Percentiles rank a stretch among this genome's conserved stretches.
phyloP scores from a whole-genome alignment of 805 yeast species.

The Zygotorulaspora sp. region DNA sequence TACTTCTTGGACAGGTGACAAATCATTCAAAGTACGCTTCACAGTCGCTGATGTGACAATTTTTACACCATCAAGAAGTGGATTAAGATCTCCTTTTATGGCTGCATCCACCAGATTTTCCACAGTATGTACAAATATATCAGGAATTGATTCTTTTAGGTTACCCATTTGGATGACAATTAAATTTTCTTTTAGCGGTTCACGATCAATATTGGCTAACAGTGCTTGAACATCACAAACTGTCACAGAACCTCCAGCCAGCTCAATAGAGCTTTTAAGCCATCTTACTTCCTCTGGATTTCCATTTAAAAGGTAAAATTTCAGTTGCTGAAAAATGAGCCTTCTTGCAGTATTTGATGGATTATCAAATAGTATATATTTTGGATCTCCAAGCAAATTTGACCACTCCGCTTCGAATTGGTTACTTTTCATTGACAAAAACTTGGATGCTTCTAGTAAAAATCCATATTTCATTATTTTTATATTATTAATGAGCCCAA shows the following conservation, averaged over 20 bases:
- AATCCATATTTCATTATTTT: constrained; percentile 11
- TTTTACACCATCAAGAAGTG: constrained; percentile 8
- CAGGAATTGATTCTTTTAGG: constrained; percentile 9
- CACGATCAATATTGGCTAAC: background rate
- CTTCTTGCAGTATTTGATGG: background rate
- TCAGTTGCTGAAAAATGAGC: constrained; percentile 2
- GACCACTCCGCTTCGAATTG: constrained; percentile 16
- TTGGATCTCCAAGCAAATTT: constrained; percentile 2
- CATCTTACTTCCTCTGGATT: background rate
- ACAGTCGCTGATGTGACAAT: constrained; percentile 6
- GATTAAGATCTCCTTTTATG: constrained; percentile 12
- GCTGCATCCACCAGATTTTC: constrained; percentile 32
- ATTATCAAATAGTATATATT: background rate
- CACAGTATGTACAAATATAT: constrained; percentile 20
- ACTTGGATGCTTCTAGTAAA: constrained; percentile 2
- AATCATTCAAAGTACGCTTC: background rate
- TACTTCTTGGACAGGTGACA: background rate
- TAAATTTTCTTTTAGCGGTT: background rate
- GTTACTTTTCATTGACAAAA: constrained; percentile 5
- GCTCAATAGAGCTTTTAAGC: constrained; percentile 3
- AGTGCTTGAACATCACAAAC: background rate
- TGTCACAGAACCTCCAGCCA: constrained; percentile 7
- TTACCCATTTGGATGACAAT: constrained; percentile 14
- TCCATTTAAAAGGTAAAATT: constrained; percentile 5
- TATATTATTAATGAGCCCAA: constrained; percentile 14